Percentiles rank a stretch among this genome's conserved stretches.
phyloP scores from a whole-genome alignment of 1,139 yeast genomes.

The Diutina pseudorugosa region DNA sequence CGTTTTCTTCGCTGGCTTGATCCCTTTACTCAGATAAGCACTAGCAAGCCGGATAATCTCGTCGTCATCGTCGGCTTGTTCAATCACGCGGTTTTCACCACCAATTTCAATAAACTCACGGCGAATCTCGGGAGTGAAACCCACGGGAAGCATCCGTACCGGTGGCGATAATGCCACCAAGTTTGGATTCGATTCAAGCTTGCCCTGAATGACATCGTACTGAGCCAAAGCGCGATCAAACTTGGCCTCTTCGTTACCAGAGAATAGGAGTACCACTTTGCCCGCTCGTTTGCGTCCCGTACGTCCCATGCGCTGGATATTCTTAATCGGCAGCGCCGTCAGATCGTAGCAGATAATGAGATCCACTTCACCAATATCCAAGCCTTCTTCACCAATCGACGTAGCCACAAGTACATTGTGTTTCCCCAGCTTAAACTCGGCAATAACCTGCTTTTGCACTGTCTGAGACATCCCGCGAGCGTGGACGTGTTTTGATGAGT shows the following conservation, averaged over 20 bases:
- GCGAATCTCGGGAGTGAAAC: conserved; percentile 41
- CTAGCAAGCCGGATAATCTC: conserved; percentile 58
- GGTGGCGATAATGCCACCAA: conserved; percentile 31
- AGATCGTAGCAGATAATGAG: conserved; percentile 87
- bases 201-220: conserved; percentile 60
- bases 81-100: conserved; percentile 49
- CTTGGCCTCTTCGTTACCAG: conserved; percentile 67
- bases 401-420: conserved; percentile 86
- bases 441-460: conserved; percentile 59
- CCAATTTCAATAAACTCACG: conserved; percentile 53
- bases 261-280: conserved; percentile 60
- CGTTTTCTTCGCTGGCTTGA: background rate
- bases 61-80: conserved; percentile 45
- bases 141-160: conserved; percentile 56
- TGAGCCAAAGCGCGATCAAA: conserved; percentile 81
- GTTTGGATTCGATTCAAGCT: conserved; percentile 35
- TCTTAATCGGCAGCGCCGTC: conserved; percentile 86
- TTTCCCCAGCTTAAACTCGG: conserved; percentile 56
- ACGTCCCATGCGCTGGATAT: conserved; percentile 93
- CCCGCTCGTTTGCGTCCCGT: conserved; percentile 96
- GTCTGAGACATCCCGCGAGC: conserved; percentile 58
- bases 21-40: conserved; percentile 20
- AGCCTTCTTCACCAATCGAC: conserved; percentile 96
- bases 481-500: conserved; percentile 43
- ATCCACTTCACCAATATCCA: conserved; percentile 97